Evolutionary conservation across 768 basidiomycete species (phyloP).

Genomic region (Pholiota molesta): DNA sequence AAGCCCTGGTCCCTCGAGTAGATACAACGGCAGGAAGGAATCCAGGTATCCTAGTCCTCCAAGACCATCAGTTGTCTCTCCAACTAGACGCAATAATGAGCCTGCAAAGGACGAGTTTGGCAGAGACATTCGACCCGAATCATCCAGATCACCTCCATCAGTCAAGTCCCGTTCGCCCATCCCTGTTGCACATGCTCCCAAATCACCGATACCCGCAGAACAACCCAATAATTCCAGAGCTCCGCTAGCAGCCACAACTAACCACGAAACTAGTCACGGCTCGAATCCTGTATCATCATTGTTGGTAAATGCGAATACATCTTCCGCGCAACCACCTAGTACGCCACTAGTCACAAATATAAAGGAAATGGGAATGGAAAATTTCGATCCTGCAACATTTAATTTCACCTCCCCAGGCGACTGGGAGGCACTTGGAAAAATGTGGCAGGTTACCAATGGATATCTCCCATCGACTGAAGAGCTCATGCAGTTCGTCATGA

Average conservation of each 20-base stretch:
- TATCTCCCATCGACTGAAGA: slow-evolving; percentile 72
- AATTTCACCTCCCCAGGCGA: slow-evolving; percentile 71
- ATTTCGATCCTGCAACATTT: slow-evolving; percentile 73
- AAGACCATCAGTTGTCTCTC: slow-evolving; percentile 36
- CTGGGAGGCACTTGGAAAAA: slow-evolving; percentile 81
- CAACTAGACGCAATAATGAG: slow-evolving; percentile 28
- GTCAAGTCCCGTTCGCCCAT: slow-evolving; percentile 26
- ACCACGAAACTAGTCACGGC: slow-evolving; percentile 49
- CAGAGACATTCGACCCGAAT: slow-evolving; percentile 70
- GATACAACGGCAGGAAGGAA: slow-evolving; percentile 53
- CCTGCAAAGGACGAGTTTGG: slow-evolving; percentile 85
- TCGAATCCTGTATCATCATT: slow-evolving; percentile 41
- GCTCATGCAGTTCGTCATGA: slow-evolving; percentile 74
- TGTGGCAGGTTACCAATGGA: slow-evolving; percentile 75
- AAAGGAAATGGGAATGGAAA: slow-evolving; percentile 53
- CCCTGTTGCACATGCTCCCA: slow-evolving; percentile 6
- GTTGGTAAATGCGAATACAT: slow-evolving; percentile 63
- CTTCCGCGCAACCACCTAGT: slow-evolving; percentile 49
- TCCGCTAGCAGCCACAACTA: slow-evolving; percentile 38
- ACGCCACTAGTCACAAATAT: slow-evolving; percentile 39
- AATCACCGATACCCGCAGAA: slow-evolving; percentile 29
- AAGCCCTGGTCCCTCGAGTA: slow-evolving; percentile 60
- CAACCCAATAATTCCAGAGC: slow-evolving; percentile 21
- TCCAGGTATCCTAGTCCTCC: slow-evolving; percentile 59
- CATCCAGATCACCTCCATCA: slow-evolving; percentile 35